Evolutionary conservation across 495 filamentous ascomycete species (phyloP), one percentile per base, ranked within the genome.

Genomic region (Penicillium steckii): DNA sequence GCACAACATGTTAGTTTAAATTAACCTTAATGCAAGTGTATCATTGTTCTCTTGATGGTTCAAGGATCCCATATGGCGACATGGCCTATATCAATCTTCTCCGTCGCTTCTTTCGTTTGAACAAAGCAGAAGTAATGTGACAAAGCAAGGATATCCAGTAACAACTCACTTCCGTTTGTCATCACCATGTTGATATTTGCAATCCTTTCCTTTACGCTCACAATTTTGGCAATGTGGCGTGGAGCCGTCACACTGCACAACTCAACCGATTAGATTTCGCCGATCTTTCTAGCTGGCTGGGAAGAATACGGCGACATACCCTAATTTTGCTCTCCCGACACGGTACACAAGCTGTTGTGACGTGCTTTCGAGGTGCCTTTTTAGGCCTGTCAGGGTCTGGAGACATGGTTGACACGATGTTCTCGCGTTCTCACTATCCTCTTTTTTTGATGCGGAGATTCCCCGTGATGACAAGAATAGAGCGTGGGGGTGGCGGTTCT

Each of bases 321-420:
- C 72, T 68, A 32, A 78, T 75, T 37, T 78, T 78, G 42, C 75
- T 78, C 60, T 78, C 75, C 9, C 75, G 72, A 59, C 75, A 78
- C 17, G 74, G 72, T 17, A 75, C 73, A 53, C 75, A 78, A 12
- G 75, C 75, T 1, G 75, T 78, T 0, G 75, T 78, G 44, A 78
- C 69, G 60, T 78, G 75, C 42, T 61, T 55, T 22, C 52, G 46
- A 15, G 45, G 38, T 10, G 38, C 18, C 38, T 41, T 41, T 13
- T n/a, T 41, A 4, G 18, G 17, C 38, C 23, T 41, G 0, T 41
- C 38, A 9, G 38, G 38, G 3, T 41, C 38, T 8, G 38, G 38
- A 17, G 38, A 41, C 38, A 41, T 41, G 38, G 19, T 23, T n/a
- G 21, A n/a, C 8, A 23, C 8, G 33, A 6, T 18, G 38, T 41